Conservation (phyloP, 345 rosid genomes). For the Gossypium arboreum region DNA sequence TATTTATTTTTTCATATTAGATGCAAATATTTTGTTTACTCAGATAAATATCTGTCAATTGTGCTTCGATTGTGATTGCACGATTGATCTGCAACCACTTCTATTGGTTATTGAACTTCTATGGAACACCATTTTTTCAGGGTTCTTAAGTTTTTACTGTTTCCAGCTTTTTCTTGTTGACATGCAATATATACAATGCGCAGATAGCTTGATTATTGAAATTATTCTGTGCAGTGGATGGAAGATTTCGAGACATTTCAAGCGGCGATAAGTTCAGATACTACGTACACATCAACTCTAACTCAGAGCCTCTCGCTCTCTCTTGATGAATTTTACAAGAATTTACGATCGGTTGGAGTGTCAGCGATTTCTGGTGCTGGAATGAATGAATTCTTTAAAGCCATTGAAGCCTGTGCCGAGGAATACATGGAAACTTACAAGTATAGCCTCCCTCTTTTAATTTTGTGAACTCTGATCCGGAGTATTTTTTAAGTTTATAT, state of each 20-base stretch:
- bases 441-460: constrained; percentile 32
- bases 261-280: constrained; percentile 56
- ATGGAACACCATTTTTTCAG: not conserved
- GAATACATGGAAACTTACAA: constrained; percentile 75
- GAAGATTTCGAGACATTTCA: constrained; percentile 76
- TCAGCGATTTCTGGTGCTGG: constrained; percentile 84
- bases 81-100: too few relatives aligned
- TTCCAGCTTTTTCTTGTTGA: not conserved
- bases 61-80: not conserved
- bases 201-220: not conserved
- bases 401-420: constrained; percentile 63
- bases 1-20: not conserved
- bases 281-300: constrained; percentile 55
- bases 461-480: not conserved
- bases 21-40: not conserved
- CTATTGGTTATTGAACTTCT: too few relatives aligned
- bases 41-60: constrained; percentile 1
- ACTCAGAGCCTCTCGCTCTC: constrained; percentile 65
- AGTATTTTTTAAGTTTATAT: not conserved
- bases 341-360: constrained; percentile 69
- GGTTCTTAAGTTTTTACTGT: not conserved
- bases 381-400: constrained; percentile 65
- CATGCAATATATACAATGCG: not conserved
- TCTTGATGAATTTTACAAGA: constrained; percentile 65
- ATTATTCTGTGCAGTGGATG: constrained; percentile 59